phyloP scores from a whole-genome alignment of 2,329 filamentous ascomycete species.

The Colletotrichum eremochloae region DNA sequence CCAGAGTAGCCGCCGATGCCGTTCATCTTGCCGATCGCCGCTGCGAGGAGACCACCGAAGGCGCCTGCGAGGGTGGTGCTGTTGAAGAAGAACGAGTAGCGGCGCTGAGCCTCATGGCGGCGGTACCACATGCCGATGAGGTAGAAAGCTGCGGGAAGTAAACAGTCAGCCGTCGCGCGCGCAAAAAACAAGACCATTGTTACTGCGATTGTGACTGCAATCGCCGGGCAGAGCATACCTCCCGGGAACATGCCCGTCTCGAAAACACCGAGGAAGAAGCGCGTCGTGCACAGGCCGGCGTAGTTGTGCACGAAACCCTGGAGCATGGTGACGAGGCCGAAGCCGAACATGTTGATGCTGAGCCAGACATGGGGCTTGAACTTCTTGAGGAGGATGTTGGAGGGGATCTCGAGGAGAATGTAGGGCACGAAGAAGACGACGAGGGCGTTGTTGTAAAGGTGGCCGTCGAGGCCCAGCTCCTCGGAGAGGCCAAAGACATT shows the following conservation, averaged over 20 bases:
- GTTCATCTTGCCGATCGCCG: constrained; percentile 78
- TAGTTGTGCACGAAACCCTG: constrained; percentile 87
- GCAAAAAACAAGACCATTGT: not conserved
- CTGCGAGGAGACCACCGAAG: constrained; percentile 47
- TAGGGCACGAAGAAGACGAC: constrained; percentile 89
- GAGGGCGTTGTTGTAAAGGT: constrained; percentile 80
- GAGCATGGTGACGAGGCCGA: constrained; percentile 80
- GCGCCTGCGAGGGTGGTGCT: constrained; percentile 69
- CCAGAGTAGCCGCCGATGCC: constrained; percentile 75
- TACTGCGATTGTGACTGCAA: not conserved
- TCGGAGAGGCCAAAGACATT: constrained; percentile 73
- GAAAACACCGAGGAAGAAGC: constrained; percentile 87
- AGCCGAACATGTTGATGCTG: constrained; percentile 85
- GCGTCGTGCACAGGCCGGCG: constrained; percentile 79
- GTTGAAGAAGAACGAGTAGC: constrained; percentile 94
- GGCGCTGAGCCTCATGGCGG: constrained; percentile 87
- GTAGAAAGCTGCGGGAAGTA: constrained; percentile 64
- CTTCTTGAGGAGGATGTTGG: constrained; percentile 52
- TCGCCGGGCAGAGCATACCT: constrained; percentile 57
- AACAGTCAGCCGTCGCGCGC: not conserved
- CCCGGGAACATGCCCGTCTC: constrained; percentile 76
- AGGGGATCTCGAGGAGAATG: constrained; percentile 76
- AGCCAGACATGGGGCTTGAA: constrained; percentile 77
- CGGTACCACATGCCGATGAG: constrained; percentile 92
- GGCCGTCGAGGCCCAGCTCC: constrained; percentile 71